A percentile compares a stretch with the other conserved stretches of the same genome.
These are phyloP conservation scores for Ustilago bromivora DNA, from an alignment of 1,284 basidiomycete genomes.

Conservation along the genomic window DNA sequence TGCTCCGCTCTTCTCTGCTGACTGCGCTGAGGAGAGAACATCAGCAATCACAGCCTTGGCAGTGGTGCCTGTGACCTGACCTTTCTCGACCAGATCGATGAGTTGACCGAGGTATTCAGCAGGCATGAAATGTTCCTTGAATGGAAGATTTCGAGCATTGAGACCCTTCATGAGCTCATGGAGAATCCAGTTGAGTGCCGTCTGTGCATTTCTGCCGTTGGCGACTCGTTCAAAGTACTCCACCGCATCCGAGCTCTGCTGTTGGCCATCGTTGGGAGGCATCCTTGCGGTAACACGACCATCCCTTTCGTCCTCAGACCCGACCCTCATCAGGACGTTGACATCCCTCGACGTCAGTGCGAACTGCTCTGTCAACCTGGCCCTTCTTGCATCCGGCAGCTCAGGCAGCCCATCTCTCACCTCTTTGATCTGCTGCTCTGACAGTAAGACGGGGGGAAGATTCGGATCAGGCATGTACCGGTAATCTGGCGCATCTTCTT, in stretches of 20 bases:
- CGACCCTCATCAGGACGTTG: conserved; percentile 64
- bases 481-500: conserved; percentile 95
- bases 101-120: conserved; percentile 79
- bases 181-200: conserved; percentile 82
- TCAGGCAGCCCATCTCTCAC: conserved; percentile 79
- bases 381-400: conserved; percentile 78
- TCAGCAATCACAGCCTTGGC: conserved; percentile 65
- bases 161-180: conserved; percentile 61
- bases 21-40: conserved; percentile 36
- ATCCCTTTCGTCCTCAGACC: conserved; percentile 59
- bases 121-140: conserved; percentile 45
- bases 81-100: conserved; percentile 79
- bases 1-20: not conserved
- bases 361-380: conserved; percentile 74
- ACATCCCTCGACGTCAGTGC: conserved; percentile 75
- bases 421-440: conserved; percentile 73
- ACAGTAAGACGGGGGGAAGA: conserved; percentile 79
- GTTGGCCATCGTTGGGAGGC: not conserved
- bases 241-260: conserved; percentile 48
- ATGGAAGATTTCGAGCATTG: conserved; percentile 50
- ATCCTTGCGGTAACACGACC: conserved; percentile 12
- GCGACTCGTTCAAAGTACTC: conserved; percentile 63
- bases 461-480: conserved; percentile 99
- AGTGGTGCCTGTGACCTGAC: conserved; percentile 75
- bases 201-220: conserved; percentile 53